Evolutionary conservation across 2,329 filamentous ascomycete species (phyloP), one percentile per base, ranked within the genome.

Genomic region (Dactylonectria estremocensis): DNA sequence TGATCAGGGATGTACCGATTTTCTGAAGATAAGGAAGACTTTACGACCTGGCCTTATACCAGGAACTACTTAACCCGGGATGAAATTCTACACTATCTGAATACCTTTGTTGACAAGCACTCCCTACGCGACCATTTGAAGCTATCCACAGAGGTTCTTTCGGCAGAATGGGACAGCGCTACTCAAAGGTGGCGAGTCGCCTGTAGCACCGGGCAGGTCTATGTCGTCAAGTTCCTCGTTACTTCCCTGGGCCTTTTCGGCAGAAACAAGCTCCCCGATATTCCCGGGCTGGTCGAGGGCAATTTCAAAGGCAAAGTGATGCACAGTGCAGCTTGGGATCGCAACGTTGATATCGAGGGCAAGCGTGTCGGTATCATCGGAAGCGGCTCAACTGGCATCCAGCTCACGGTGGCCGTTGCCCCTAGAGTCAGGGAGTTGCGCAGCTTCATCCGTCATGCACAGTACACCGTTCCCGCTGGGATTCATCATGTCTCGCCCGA

Each of bases 391-490:
- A 37, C 33, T 13, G 33, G 33, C 3, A 37, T 13, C 3, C 33
- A 37, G 33, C 10, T 37, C 10, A 13, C 14, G 14, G 14, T 11
- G 10, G 33, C 33, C 3, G 14, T 37, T 37, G 33, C 33, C 33
- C 2, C 10, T 13, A 37, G 14, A 37, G 33, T 37, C 33, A 37
- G 14, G 33, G 10, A 9, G 14, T 13, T 37, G 8, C 33, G 14
- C 33, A 13, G 10, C 4, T 37, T 37, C 33, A 13, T 37, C 14
- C 40, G 40, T 7, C 11, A 43, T 16, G 13, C 40, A 7, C 40
- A 43, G 7, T 43, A 62, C 40, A 68, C 66, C 1, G 67, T 69
- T 4, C 64, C 65, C 2, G 67, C 63, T 22, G 69, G 55, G 33
- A 56, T 62, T 49, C 49, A 22, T 8, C 61, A 45, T 0, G 57